These are phyloP conservation scores for Tephrocybe sp. DNA, from an alignment of 768 basidiomycete species.

Conservation along the genomic window DNA sequence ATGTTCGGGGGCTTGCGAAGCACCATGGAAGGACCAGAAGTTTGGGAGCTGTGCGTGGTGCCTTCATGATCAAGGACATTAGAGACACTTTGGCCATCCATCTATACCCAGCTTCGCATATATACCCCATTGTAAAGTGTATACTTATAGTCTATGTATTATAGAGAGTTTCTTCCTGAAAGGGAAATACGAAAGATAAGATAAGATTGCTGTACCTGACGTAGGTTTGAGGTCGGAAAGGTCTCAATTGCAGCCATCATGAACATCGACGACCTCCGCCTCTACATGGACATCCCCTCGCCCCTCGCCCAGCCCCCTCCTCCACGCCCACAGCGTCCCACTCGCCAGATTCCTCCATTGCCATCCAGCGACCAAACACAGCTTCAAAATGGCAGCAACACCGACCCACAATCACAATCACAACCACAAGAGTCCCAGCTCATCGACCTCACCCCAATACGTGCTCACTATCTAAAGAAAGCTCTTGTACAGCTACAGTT, in stretches of 20 bases:
- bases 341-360: constrained; percentile 14
- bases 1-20: constrained; percentile 39
- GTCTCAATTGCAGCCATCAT: constrained; percentile 10
- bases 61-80: constrained; percentile 5
- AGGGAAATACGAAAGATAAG: constrained; percentile 2
- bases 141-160: constrained; percentile 1
- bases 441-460: constrained; percentile 70
- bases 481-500: constrained; percentile 87
- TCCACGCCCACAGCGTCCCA: constrained; percentile 16
- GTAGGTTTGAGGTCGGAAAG: background rate
- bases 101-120: constrained; percentile 10
- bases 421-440: background rate
- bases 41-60: constrained; percentile 34
- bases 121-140: background rate
- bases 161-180: background rate
- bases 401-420: background rate
- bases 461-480: constrained; percentile 99
- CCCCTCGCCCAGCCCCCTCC: background rate
- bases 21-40: constrained; percentile 27
- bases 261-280: constrained; percentile 3
- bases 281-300: constrained; percentile 5
- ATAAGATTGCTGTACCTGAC: constrained; percentile 14
- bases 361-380: constrained; percentile 5
- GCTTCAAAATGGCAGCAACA: constrained; percentile 5
- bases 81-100: background rate